phyloP scores from a whole-genome alignment of 2,329 filamentous ascomycete genomes.

The Sporothrix mexicana region DNA sequence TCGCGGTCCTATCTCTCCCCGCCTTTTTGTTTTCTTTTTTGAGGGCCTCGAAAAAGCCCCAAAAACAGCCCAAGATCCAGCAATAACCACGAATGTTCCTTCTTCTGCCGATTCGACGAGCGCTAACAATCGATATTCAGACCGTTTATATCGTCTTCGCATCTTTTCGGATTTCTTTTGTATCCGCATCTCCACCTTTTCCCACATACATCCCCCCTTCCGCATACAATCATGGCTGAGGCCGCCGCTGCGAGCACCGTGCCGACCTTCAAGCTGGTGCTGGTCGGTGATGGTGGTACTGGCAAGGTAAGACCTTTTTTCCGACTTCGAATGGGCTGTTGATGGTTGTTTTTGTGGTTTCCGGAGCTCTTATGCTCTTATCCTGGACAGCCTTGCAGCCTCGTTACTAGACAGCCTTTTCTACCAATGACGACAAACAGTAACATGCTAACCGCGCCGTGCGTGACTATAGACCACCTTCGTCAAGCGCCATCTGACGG shows the following conservation, averaged over 20 bases:
- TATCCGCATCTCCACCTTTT: constrained; percentile 5
- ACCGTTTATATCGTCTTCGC: constrained; percentile 18
- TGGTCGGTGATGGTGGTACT: constrained; percentile 98
- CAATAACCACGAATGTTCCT: not conserved
- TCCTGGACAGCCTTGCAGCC: constrained; percentile 15
- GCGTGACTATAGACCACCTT: constrained; percentile 80
- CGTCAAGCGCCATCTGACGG: constrained; percentile 99
- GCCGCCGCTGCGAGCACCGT: constrained; percentile 46
- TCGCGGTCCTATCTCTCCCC: constrained; percentile 25
- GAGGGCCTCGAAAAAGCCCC: not conserved
- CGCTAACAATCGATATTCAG: constrained; percentile 19
- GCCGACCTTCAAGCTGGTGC: constrained; percentile 99
- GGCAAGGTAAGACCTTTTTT: constrained; percentile 78
- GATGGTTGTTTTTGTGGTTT: not conserved
- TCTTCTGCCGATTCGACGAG: not conserved
- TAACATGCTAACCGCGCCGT: constrained; percentile 30
- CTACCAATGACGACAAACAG: not conserved
- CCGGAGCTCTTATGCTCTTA: not conserved
- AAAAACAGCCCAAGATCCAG: not conserved
- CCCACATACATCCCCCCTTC: not conserved
- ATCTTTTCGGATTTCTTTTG: constrained; percentile 31
- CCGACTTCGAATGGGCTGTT: not conserved
- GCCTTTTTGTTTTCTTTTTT: constrained; percentile 30
- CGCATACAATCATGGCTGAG: constrained; percentile 66
- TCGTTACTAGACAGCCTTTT: not conserved